Evolutionary conservation across 768 basidiomycete species (phyloP), one percentile per base, ranked within the genome.

Genomic region (Dentipellis sp.): DNA sequence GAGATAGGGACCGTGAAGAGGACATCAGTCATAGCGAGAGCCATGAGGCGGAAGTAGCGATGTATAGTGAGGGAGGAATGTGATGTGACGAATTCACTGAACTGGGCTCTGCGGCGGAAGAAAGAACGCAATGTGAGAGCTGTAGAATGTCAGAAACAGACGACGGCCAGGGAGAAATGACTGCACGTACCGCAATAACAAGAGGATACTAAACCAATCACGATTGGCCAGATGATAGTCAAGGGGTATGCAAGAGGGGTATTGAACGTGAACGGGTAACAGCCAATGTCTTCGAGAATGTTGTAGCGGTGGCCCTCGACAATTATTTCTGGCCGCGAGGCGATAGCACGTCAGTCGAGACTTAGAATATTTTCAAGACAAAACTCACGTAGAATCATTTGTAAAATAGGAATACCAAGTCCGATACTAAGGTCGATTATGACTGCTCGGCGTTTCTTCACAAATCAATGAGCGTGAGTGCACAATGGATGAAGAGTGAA

Each of bases 251-350:
- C 61, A 12, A 71, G 64, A 10, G 58, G 60, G 1, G 74, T 72
- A 58, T 73, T 71, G 54, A 78, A 78, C 12, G 69, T 72, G 1
- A 74, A 64, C 1, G 76, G 68, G 7, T 67, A 63, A 59, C 83
- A 84, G 0, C 84, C 84, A 51, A 77, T 70, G 57, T 81, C 75
- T 65, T 78, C 71, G 22, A 75, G 66, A 54, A 86, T 74, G 65
- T 82, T 75, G 71, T 79, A 86, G 53, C 84, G 76, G 66, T 80
- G 78, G 59, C 79, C 78, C 63, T 84, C 81, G 19, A 75, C 73
- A 50, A 84, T 64, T 53, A 72, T 70, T 63, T 82, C 84, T 86
- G 39, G n/a, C n/a, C n/a, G n/a, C n/a, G n/a, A n/a, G n/a, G n/a
- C n/a, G n/a, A n/a, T n/a, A n/a, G n/a, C n/a, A n/a, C n/a, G n/a